Evolutionary conservation across 805 yeast species (phyloP).

Genomic region (Kuraishia piskuri): DNA sequence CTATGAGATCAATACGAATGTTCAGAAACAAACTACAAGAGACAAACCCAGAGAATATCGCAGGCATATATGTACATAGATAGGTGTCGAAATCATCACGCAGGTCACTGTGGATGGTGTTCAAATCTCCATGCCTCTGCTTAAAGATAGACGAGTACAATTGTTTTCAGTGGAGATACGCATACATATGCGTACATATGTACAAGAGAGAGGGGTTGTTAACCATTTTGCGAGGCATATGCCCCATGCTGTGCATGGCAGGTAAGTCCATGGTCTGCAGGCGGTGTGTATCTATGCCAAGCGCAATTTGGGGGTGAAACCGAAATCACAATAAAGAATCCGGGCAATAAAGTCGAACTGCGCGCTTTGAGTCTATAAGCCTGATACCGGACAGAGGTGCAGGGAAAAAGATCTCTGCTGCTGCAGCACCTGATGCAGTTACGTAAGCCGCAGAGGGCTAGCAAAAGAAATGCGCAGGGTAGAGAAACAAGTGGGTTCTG

Average conservation of each 20-base stretch:
- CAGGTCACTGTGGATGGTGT: neutral
- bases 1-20: no score
- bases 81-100: neutral
- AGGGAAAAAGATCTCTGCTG: neutral
- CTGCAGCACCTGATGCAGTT: neutral
- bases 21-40: no score
- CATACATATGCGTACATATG: neutral
- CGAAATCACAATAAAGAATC: neutral
- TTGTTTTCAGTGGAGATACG: neutral
- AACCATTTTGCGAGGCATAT: neutral
- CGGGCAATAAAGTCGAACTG: neutral
- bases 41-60: no score
- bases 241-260: no score
- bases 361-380: neutral
- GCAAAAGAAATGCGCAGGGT: neutral
- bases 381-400: neutral
- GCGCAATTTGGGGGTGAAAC: neutral
- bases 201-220: neutral
- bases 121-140: neutral
- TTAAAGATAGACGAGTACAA: neutral
- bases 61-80: neutral
- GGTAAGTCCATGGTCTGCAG: no score
- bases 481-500: neutral
- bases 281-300: neutral
- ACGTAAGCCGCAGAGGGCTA: neutral